Percentiles rank a stretch among this genome's conserved stretches.
phyloP scores from a whole-genome alignment of 345 rosid species.

The Pistacia vera region DNA sequence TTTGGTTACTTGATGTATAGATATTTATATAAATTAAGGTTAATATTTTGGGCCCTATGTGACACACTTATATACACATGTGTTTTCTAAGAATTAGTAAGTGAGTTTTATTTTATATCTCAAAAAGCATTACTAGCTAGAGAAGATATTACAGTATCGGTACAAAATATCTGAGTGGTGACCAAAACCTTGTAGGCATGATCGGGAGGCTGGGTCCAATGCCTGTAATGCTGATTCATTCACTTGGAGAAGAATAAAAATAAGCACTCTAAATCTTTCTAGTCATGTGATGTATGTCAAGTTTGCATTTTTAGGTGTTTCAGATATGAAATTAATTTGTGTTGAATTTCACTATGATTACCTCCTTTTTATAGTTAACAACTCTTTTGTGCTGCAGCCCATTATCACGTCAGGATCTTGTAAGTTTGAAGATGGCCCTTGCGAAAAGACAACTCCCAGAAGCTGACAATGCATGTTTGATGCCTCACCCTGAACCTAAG shows the following conservation, averaged over 20 bases:
- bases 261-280: background rate
- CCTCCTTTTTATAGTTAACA: conserved; percentile 15
- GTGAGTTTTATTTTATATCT: no score
- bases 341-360: background rate
- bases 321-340: background rate
- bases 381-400: conserved; percentile 45
- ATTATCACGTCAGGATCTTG: conserved; percentile 91
- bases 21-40: no score
- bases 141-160: background rate
- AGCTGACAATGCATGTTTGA: conserved; percentile 41
- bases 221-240: background rate
- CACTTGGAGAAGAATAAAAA: background rate
- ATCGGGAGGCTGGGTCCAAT: background rate
- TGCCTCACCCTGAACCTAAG: no score
- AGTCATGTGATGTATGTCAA: background rate
- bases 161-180: background rate
- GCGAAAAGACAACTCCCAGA: conserved; percentile 84
- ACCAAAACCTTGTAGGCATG: conserved; percentile 3
- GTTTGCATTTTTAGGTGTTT: conserved; percentile 4
- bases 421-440: conserved; percentile 95
- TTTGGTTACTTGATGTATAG: no score
- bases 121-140: no score
- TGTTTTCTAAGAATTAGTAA: no score
- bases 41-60: no score
- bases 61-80: no score